A percentile compares a stretch with the other conserved stretches of the same genome.
Evolutionary conservation across 2,329 filamentous ascomycete genomes (phyloP).

Genomic region (Alternaria tenuissima): DNA sequence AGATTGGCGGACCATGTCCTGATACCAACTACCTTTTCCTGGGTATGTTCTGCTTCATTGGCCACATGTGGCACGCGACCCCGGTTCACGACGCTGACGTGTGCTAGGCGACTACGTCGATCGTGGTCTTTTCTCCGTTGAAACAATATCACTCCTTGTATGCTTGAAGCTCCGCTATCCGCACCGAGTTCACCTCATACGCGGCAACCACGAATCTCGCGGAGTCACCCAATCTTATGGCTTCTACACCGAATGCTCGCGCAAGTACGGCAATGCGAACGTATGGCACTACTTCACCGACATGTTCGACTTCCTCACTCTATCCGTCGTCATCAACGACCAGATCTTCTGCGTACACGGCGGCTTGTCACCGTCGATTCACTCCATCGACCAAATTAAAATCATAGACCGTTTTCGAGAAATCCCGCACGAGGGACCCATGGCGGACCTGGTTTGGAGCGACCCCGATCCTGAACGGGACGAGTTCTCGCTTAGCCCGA

Average conservation of each 20-base stretch:
- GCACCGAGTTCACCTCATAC: conserved; percentile 91
- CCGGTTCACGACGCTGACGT: conserved; percentile 20
- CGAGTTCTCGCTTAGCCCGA: conserved; percentile 92
- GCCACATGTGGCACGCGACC: conserved; percentile 28
- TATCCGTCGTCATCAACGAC: conserved; percentile 97
- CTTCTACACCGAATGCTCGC: conserved; percentile 97
- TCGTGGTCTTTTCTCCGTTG: conserved; percentile 96
- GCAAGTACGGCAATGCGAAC: conserved; percentile 98
- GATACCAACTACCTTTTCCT: conserved; percentile 99
- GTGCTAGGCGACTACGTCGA: conserved; percentile 93
- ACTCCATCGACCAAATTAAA: conserved; percentile 99
- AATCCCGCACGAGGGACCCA: conserved; percentile 97
- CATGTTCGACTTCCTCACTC: conserved; percentile 98
- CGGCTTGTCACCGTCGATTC: conserved; percentile 76
- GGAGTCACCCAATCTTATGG: conserved; percentile 99
- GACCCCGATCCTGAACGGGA: conserved; percentile 97
- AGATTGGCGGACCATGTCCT: conserved; percentile 95
- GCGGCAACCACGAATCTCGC: conserved; percentile 96
- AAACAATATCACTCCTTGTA: conserved; percentile 96
- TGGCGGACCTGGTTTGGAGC: conserved; percentile 99
- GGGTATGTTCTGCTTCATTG: conserved; percentile 62
- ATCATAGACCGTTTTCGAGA: conserved; percentile 99
- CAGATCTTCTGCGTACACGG: conserved; percentile 99
- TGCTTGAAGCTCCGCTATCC: conserved; percentile 98
- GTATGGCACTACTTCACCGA: conserved; percentile 99